Evolutionary conservation across 768 basidiomycete species (phyloP), one percentile per base, ranked within the genome.

Genomic region (Gelatoporia subvermispora): DNA sequence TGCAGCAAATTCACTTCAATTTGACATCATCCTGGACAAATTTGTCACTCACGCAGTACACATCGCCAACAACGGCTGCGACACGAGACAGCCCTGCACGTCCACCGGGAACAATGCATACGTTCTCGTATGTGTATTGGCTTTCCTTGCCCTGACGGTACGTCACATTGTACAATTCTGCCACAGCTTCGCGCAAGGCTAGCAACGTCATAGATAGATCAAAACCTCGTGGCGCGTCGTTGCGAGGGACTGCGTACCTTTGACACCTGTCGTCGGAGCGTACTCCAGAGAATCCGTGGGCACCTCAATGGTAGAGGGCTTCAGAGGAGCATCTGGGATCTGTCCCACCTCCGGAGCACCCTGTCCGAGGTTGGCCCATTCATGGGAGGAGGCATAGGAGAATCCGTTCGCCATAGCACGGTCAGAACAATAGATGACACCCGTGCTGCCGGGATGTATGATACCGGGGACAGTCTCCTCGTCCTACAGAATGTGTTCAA

Each of bases 361-460:
- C 68, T 94, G 92, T n/a, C 93, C 94, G 9, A 91, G 74, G 61
- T 92, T 91, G 4, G 87, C 77, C 90, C 91, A 93, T 54, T 85
- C 83, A 59, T 89, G 84, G 13, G 82, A 82, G 55, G 73, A 72
- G 50, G 85, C 78, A 56, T 89, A 88, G 54, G 71, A 84, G 72
- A 93, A 96, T 8, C 93, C 93, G 61, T 96, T 95, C 10, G 92
- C 92, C 72, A 92, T 90, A n/a, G 93, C 89, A 50, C 93, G 83
- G 61, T 93, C 89, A 1, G 88, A 91, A 66, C 92, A 93, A 64
- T 94, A 96, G 60, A 94, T 83, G 22, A 84, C 81, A 50, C 77
- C 72, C 1, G 75, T 77, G 57, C 68, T 68, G 28, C 80, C 79
- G 2, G 89, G 89, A 62, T 89, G 88, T 61, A 84, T 77, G 59